Percentiles rank a stretch among this genome's conserved stretches.
phyloP scores from a whole-genome alignment of 2,329 filamentous ascomycete species.

The Westerdykella ornata region DNA sequence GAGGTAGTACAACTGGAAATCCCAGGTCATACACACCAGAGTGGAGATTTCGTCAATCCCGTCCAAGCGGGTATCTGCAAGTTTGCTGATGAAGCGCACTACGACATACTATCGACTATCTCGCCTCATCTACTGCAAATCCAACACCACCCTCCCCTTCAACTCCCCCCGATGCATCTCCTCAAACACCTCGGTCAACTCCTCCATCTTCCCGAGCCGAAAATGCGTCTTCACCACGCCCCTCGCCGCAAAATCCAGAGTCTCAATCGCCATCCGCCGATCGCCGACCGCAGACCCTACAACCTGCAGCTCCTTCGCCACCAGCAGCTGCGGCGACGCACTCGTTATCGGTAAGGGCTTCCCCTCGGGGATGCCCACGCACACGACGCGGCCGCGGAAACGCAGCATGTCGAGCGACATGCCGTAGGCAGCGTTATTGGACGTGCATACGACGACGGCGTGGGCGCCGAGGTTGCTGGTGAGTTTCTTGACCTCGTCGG shows the following conservation, averaged over 20 bases:
- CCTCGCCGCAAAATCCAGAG: slow-evolving; percentile 40
- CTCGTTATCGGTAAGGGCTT: slow-evolving; percentile 41
- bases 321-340: slow-evolving; percentile 37
- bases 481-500: slow-evolving; percentile 50
- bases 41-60: too few relatives aligned
- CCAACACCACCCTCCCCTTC: slow-evolving; percentile 44
- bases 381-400: slow-evolving; percentile 43
- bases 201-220: slow-evolving; percentile 43
- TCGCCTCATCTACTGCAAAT: slow-evolving; percentile 31
- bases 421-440: slow-evolving; percentile 44
- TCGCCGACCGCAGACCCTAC: slow-evolving; percentile 44
- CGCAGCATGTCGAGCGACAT: slow-evolving; percentile 37
- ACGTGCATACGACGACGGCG: slow-evolving; percentile 52
- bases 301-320: slow-evolving; percentile 40
- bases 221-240: slow-evolving; percentile 45
- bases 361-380: slow-evolving; percentile 45
- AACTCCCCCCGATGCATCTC: slow-evolving; percentile 43
- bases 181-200: slow-evolving; percentile 42
- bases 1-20: too few relatives aligned
- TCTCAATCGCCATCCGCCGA: slow-evolving; percentile 45
- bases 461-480: slow-evolving; percentile 55
- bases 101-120: too few relatives aligned
- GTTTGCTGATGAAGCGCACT: too few relatives aligned
- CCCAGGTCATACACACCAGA: too few relatives aligned
- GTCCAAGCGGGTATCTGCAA: too few relatives aligned